Percentiles rank a stretch among this genome's conserved stretches.
Conservation (phyloP, 352 stramenopile species). For the Phytopythium litorale region DNA sequence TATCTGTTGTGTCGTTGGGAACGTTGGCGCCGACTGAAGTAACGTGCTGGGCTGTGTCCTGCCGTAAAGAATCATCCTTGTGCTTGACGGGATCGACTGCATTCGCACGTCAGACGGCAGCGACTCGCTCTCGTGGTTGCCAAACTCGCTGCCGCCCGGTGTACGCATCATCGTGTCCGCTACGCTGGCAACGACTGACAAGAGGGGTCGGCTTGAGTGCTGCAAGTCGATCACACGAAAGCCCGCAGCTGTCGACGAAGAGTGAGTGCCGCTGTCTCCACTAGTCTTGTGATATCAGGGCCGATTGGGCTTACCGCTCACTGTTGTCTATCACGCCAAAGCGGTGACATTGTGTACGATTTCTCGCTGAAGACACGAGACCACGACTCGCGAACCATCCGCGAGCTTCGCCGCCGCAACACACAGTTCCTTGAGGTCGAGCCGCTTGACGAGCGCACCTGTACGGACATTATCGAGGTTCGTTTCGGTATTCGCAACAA, state of each 20-base stretch:
- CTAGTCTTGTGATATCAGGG: not conserved
- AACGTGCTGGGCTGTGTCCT: conserved; percentile 1
- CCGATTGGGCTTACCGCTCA: not conserved
- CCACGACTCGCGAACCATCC: conserved; percentile 66
- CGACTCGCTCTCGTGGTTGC: conserved; percentile 82
- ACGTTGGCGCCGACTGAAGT: not conserved
- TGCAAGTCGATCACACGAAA: conserved; percentile 44
- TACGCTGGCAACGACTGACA: conserved; percentile 27
- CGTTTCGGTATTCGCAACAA: not conserved
- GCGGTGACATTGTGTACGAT: conserved; percentile 68
- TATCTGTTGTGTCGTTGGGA: not conserved
- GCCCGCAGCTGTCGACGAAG: conserved; percentile 52
- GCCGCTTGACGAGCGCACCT: conserved; percentile 61
- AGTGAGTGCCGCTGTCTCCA: conserved; percentile 31
- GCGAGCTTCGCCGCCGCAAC: conserved; percentile 60
- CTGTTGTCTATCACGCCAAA: conserved; percentile 9
- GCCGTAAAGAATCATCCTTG: conserved; percentile 59
- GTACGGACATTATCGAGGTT: conserved; percentile 56
- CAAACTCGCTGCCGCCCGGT: conserved; percentile 58
- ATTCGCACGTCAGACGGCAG: conserved; percentile 78
- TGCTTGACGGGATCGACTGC: conserved; percentile 80
- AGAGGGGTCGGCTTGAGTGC: conserved; percentile 26
- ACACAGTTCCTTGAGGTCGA: conserved; percentile 65
- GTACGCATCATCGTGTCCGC: conserved; percentile 75
- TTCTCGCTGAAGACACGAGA: conserved; percentile 29